Base-by-base conservation (phyloP, 768 basidiomycete species). In the Tulasnella sp. region DNA sequence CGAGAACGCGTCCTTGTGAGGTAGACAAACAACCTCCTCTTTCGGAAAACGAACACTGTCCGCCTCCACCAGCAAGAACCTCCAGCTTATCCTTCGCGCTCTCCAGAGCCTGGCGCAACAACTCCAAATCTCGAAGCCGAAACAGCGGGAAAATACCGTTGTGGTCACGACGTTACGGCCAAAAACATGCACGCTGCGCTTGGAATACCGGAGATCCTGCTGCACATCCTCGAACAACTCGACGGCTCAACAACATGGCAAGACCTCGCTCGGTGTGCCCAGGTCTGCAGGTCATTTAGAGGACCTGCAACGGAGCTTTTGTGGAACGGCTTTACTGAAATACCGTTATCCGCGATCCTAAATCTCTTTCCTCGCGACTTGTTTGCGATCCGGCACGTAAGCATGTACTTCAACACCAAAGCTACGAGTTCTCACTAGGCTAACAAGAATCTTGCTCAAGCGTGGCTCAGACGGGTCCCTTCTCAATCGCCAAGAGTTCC, bases 1-100 rank as follows among this genome's bases (percentile, higher is more conserved):
- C 29, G 42, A 22, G 26, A 44, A 72, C 70, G 70, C 70, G 70
- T 35, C 36, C 42, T 69, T 22, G 14, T 40, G 22, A 26, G 26
- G 67, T 68, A 40, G 67, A 68, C 67, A 68, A 68, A 41, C 59
- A 63, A 72, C 19, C 62, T 29, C 14, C 34, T 34, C 52, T 32
- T 34, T 68, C 5, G 9, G 29, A 6, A n/a, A 32, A 41, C 29
- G 39, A 44, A 68, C 29, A 17, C 7, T 26, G 47, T 19, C 26
- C 47, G 47, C n/a, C 47, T 52, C n/a, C n/a, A n/a, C n/a, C n/a
- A n/a, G n/a, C 47, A 52, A 26, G 1, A 52, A 19, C 2, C n/a
- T 52, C n/a, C 19, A 22, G 47, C 47, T 22, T 4, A 19, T 26
- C 47, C 7, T 19, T n/a, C n/a, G n/a, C n/a, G n/a, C n/a, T n/a